Evolutionary conservation across 2,329 filamentous ascomycete genomes (phyloP).

Genomic region (Simplicillium aogashimaense): DNA sequence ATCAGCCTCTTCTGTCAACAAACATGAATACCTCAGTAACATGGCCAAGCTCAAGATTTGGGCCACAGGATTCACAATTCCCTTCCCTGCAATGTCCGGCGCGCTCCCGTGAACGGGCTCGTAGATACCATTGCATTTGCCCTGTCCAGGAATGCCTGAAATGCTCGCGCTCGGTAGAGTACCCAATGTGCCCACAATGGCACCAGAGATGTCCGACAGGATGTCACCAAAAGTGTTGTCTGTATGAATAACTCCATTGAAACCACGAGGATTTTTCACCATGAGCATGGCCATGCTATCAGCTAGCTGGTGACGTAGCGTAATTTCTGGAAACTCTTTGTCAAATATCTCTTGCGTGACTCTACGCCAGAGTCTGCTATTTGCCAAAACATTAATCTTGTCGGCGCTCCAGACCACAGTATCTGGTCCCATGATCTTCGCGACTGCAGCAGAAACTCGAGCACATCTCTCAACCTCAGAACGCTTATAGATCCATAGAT

Average conservation of each 20-base stretch:
- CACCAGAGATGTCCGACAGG: constrained; percentile 33
- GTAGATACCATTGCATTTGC: constrained; percentile 59
- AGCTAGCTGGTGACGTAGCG: constrained; percentile 33
- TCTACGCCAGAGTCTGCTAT: constrained; percentile 35
- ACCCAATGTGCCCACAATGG: constrained; percentile 34
- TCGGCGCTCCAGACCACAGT: constrained; percentile 36
- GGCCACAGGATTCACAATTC: constrained; percentile 63
- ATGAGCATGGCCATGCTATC: constrained; percentile 39
- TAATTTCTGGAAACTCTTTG: constrained; percentile 30
- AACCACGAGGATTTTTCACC: constrained; percentile 32
- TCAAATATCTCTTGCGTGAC: constrained; percentile 29
- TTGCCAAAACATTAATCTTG: constrained; percentile 44
- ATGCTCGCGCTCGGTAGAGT: constrained; percentile 34
- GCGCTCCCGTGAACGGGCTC: constrained; percentile 68
- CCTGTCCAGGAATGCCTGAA: constrained; percentile 26
- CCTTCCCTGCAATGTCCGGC: constrained; percentile 64
- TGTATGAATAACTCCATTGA: constrained; percentile 36
- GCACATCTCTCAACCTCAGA: constrained; percentile 35
- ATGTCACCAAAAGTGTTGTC: constrained; percentile 40
- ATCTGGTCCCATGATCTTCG: constrained; percentile 18
- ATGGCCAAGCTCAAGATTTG: constrained; percentile 63
- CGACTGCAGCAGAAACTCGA: constrained; percentile 34
- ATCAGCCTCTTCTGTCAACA: constrained; percentile 48
- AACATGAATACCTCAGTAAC: constrained; percentile 65
- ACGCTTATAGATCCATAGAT: constrained; percentile 35